Evolutionary conservation across 192 early-diverging fungal species (phyloP).

Genomic region (Backusella tarrabulga): DNA sequence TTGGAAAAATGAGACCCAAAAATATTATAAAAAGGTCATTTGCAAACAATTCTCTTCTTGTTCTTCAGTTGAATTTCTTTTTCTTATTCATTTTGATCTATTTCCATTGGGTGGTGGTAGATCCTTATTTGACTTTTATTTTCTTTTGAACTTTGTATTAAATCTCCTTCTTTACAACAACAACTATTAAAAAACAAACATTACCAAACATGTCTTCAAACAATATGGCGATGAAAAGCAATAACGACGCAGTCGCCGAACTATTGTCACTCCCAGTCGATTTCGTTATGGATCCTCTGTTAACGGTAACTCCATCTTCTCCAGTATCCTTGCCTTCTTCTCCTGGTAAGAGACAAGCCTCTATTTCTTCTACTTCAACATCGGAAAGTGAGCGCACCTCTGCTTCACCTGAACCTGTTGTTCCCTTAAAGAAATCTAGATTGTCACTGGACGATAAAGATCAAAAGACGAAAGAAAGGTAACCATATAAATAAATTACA

Average conservation of each 20-base stretch:
- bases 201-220: background rate
- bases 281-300: constrained; percentile 25
- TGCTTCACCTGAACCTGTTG: background rate
- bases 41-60: background rate
- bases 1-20: background rate
- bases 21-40: background rate
- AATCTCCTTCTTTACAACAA: background rate
- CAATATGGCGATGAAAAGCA: background rate
- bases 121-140: background rate
- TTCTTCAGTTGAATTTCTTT: constrained; percentile 17
- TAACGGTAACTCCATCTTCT: background rate
- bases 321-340: background rate
- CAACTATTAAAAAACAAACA: constrained; percentile 9
- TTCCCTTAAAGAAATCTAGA: constrained; percentile 9
- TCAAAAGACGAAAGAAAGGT: constrained; percentile 37
- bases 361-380: background rate
- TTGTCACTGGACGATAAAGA: constrained; percentile 28
- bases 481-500: constrained; percentile 9
- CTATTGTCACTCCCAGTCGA: constrained; percentile 21
- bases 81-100: constrained; percentile 7
- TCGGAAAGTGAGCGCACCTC: background rate
- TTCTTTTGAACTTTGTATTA: constrained; percentile 11
- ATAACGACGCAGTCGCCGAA: constrained; percentile 9
- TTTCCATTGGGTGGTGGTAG: constrained; percentile 39
- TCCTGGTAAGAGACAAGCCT: background rate